Evolutionary conservation across 31 red algal genomes (phyloP), one percentile per base, ranked within the genome.

Genomic region (Porphyra umbilicalis): DNA sequence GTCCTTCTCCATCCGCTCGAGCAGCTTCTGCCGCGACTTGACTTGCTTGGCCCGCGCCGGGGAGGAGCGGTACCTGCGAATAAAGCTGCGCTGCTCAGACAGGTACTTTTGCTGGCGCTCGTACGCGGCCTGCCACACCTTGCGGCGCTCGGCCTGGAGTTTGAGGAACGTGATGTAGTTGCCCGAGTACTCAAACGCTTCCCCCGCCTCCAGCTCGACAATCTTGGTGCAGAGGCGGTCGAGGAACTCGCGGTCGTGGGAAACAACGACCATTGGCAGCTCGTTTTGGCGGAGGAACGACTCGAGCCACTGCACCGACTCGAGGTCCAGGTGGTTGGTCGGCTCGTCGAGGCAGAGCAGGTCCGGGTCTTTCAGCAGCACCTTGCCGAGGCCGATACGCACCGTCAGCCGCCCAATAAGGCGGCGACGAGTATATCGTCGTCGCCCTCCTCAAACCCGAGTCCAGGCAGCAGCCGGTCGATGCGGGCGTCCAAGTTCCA

Each of bases 251-350:
- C 97, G 88, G 78, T 99, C 97, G 78, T 99, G 97, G 39, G 90
- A 93, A 33, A 99, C 97, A 32, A 99, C 88, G 44, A 99, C 94
- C 90, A 96, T 90, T 39, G 94, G 91, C 35, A 94, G 81, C 33
- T 85, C 87, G 40, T 77, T 89, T 35, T 42, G 34, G 18, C 87
- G 86, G 8, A 99, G 77, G 68, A 84, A 99, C 34, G 57, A 74
- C 81, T 99, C 97, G 13, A 99, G 88, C 97, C 97, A 99, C 77
- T 96, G 91, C 10, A 99, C 92, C 14, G 89, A 93, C 81, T 94
- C 94, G 39, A 92, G 85, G 75, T 99, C 97, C 68, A 99, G 76
- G 83, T 99, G 97, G 81, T 99, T 99, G 39, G 93, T 94, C n/a
- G 97, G 97, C 88, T 99, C 97, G 84, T 99, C 97, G 16, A 99